Evolutionary conservation across 1,139 yeast species (phyloP), one percentile per base, ranked within the genome.

Genomic region (Diutina pseudorugosa): DNA sequence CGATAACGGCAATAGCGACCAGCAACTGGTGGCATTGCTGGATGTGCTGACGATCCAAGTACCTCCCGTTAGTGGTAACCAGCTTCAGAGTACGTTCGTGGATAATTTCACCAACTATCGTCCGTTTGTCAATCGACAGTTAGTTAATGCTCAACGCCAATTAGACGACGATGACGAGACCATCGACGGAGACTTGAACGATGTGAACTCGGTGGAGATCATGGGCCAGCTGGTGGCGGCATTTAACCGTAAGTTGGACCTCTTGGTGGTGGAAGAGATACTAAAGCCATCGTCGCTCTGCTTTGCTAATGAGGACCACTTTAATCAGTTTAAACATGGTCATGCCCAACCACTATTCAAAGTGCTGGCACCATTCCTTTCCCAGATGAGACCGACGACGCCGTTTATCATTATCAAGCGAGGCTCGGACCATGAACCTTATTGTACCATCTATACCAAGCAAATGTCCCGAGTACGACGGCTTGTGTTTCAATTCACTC

Each of bases 81-180:
- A 70, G 41, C 61, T 73, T 11, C 78, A 72, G 57, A 66, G 62
- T 0, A 61, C 68, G 0, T 74, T 62, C 56, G 61, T 60, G 43
- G 76, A 69, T 19, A 74, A 74, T 55, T 72, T 69, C 57, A 66
- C 71, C 25, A 58, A 60, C 40, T 74, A 72, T 57, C 57, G 70
- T 11, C 79, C 79, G 1, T 74, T 60, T 58, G 57, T 72, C n/a
- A 27, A 18, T 18, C 40, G 49, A 27, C 49, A 33, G 14, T 36
- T n/a, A 45, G 25, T 8, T 25, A 42, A 42, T 19, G 25, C 25
- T n/a, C 20, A 41, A 16, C 20, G 42, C 19, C 30, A 27, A 5
- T 23, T 30, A 12, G 45, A 47, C 16, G 33, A 47, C 8, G 52
- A 41, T 14, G 58, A 44, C 53, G 54, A 40, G 53, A 60, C 63